A percentile compares a stretch with the other conserved stretches of the same genome.
phyloP scores from a whole-genome alignment of 495 filamentous ascomycete genomes.

The Tuber indicum region DNA sequence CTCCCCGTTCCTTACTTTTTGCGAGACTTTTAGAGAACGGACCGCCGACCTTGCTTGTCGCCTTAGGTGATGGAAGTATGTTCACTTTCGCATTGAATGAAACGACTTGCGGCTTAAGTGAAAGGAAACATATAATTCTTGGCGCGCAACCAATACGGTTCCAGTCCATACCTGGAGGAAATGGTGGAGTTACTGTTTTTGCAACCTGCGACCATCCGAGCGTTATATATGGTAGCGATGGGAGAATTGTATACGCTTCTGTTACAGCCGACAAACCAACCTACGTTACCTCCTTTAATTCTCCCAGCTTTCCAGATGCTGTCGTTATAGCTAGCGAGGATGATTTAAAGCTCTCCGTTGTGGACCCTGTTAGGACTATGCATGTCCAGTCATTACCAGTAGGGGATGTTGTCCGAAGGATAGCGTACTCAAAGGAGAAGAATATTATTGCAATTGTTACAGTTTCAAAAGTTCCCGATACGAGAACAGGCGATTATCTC shows the following conservation, averaged over 20 bases:
- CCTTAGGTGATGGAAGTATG: constrained; percentile 92
- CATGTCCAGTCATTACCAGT: constrained; percentile 75
- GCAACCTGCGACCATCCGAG: constrained; percentile 90
- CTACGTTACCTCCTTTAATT: constrained; percentile 73
- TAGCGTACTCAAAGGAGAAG: constrained; percentile 74
- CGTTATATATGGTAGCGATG: constrained; percentile 82
- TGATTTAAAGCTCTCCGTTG: constrained; percentile 70
- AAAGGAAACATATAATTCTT: constrained; percentile 72
- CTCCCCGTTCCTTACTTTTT: constrained; percentile 75
- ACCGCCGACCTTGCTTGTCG: constrained; percentile 68
- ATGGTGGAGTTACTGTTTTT: constrained; percentile 70
- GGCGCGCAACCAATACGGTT: constrained; percentile 80
- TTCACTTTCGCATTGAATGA: constrained; percentile 72
- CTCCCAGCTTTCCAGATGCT: constrained; percentile 69
- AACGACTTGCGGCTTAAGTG: constrained; percentile 53
- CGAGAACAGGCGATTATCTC: constrained; percentile 49
- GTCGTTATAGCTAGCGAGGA: constrained; percentile 71
- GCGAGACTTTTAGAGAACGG: constrained; percentile 59
- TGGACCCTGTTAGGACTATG: constrained; percentile 79
- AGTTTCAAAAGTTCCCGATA: constrained; percentile 56
- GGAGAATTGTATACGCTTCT: constrained; percentile 83
- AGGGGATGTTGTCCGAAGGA: constrained; percentile 73
- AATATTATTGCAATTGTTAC: constrained; percentile 82
- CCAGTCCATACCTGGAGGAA: constrained; percentile 60
- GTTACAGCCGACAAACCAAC: constrained; percentile 86